phyloP scores from a whole-genome alignment of 179 eudicot genomes.

The Beta macrorhiza region DNA sequence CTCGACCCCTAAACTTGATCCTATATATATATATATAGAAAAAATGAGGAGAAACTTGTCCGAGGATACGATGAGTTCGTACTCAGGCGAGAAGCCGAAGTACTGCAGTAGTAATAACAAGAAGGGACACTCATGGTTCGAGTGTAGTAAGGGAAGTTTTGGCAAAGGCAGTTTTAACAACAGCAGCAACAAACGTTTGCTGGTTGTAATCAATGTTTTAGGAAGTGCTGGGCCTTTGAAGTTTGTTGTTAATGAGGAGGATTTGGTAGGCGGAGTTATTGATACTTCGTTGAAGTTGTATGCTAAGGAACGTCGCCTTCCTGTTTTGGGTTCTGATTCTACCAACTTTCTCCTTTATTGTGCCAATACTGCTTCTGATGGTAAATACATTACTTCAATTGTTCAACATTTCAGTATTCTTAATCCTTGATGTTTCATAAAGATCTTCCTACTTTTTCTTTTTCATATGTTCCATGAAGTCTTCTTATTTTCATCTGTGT shows the following conservation, averaged over 20 bases:
- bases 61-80: not conserved
- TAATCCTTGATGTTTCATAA: too few relatives aligned
- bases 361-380: constrained; percentile 51
- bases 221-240: constrained; percentile 80
- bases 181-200: constrained; percentile 16
- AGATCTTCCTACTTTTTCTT: too few relatives aligned
- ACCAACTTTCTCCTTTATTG: constrained; percentile 54
- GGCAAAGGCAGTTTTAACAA: not conserved
- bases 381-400: constrained; percentile 18
- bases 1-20: constrained; percentile 47
- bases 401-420: not conserved
- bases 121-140: constrained; percentile 29
- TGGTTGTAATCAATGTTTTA: constrained; percentile 42
- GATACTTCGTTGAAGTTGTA: constrained; percentile 61
- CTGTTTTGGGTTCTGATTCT: constrained; percentile 55
- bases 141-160: constrained; percentile 10
- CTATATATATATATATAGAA: not conserved
- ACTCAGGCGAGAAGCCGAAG: constrained; percentile 4
- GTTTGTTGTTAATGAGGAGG: constrained; percentile 59
- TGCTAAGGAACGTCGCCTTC: constrained; percentile 68
- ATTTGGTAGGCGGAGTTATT: constrained; percentile 52
- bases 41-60: not conserved
- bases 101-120: not conserved
- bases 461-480: too few relatives aligned
- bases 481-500: too few relatives aligned